Evolutionary conservation across 352 stramenopile genomes (phyloP).

Genomic region (Globisporangium alternatum): DNA sequence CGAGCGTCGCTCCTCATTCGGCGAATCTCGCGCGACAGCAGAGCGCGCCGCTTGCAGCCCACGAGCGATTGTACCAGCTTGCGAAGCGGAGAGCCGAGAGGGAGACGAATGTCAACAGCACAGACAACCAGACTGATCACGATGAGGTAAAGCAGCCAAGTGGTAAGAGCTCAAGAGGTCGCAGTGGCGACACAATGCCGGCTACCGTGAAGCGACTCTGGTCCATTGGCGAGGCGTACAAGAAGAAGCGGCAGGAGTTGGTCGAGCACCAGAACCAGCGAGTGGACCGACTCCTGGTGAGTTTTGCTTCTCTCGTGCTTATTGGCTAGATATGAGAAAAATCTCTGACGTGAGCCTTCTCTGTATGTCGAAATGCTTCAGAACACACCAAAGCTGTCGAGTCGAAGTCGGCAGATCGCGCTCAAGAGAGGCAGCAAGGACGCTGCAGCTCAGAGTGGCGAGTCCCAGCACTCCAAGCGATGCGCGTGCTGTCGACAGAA

Average conservation of each 20-base stretch:
- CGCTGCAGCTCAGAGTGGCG: background rate
- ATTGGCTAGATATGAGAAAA: background rate
- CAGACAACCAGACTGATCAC: slow-evolving; percentile 12
- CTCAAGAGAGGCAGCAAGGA: slow-evolving; percentile 23
- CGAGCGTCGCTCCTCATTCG: slow-evolving; percentile 53
- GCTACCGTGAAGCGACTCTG: slow-evolving; percentile 35
- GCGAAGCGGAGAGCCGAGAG: slow-evolving; percentile 21
- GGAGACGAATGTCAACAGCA: background rate
- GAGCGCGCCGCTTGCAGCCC: slow-evolving; percentile 19
- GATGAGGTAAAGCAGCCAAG: background rate
- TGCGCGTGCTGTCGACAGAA: slow-evolving; percentile 27
- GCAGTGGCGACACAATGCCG: slow-evolving; percentile 9
- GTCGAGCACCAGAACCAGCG: slow-evolving; percentile 29
- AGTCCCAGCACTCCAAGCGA: slow-evolving; percentile 8
- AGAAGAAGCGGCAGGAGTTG: slow-evolving; percentile 36
- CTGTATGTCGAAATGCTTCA: slow-evolving; percentile 11
- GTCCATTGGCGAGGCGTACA: slow-evolving; percentile 35
- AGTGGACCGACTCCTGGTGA: slow-evolving; percentile 37
- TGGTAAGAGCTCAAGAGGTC: background rate
- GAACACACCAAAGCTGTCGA: slow-evolving; percentile 46
- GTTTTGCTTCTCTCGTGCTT: background rate
- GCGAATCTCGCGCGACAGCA: slow-evolving; percentile 33
- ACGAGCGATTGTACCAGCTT: slow-evolving; percentile 57
- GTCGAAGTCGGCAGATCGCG: slow-evolving; percentile 42
- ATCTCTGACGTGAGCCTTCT: background rate